These are phyloP conservation scores for Lactifluus subvellereus DNA, from an alignment of 768 basidiomycete species.

Conservation along the genomic window DNA sequence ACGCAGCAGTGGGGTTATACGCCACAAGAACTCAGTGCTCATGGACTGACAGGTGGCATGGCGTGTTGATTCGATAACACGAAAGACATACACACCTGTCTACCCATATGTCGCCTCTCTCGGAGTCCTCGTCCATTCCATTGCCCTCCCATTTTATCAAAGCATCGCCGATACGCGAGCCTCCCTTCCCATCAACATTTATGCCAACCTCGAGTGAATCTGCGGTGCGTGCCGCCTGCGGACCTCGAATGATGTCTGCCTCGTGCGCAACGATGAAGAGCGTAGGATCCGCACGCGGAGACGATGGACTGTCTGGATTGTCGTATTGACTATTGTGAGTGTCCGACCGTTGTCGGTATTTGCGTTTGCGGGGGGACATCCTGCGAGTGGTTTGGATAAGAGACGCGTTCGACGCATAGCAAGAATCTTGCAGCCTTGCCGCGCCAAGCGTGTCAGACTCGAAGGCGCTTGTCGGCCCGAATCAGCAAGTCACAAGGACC, in stretches of 20 bases:
- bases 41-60: neutral
- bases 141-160: constrained; percentile 29
- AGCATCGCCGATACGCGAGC: constrained; percentile 29
- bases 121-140: neutral
- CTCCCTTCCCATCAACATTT: constrained; percentile 21
- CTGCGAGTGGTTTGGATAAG: neutral
- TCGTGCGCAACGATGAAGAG: constrained; percentile 64
- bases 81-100: constrained; percentile 64
- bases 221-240: constrained; percentile 38
- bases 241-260: constrained; percentile 60
- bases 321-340: constrained; percentile 2
- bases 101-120: constrained; percentile 49
- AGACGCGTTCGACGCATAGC: neutral
- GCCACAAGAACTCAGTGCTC: neutral
- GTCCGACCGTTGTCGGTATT: constrained; percentile 16
- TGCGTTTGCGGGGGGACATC: constrained; percentile 25
- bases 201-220: constrained; percentile 31
- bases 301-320: neutral
- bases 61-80: constrained; percentile 2
- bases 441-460: neutral
- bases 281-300: constrained; percentile 19
- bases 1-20: neutral
- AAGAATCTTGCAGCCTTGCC: no score
- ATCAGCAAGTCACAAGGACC: no score
- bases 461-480: neutral